phyloP scores from a whole-genome alignment of 305 asterid species.

The Ruellia speciosa region DNA sequence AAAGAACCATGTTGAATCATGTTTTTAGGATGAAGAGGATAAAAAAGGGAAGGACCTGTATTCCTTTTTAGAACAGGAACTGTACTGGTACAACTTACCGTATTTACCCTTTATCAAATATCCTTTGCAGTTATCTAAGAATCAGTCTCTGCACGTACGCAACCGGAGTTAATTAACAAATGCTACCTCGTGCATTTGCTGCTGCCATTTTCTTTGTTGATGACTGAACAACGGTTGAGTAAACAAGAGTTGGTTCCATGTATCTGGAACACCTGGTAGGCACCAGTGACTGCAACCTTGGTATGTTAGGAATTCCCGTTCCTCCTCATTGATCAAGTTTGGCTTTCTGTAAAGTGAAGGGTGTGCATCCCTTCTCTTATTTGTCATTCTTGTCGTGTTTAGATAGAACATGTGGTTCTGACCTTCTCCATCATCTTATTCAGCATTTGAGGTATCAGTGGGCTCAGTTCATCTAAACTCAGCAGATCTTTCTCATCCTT shows the following conservation, averaged over 20 bases:
- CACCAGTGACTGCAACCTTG: slow-evolving; percentile 46
- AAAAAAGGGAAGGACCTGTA: too few species aligned
- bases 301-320: slow-evolving; percentile 16
- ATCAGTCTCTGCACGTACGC: too few species aligned
- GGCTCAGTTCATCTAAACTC: slow-evolving; percentile 23
- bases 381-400: slow-evolving; percentile 33
- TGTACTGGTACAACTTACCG: too few species aligned
- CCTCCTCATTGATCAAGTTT: slow-evolving; percentile 33
- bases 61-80: too few species aligned
- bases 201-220: slow-evolving; percentile 22
- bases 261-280: slow-evolving; percentile 39
- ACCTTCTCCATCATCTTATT: slow-evolving; percentile 22
- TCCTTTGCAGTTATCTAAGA: too few species aligned
- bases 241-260: slow-evolving; percentile 34
- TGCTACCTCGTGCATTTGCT: slow-evolving; percentile 2
- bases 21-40: too few species aligned
- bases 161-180: not conserved
- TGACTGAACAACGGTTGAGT: slow-evolving; percentile 31
- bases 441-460: slow-evolving; percentile 37
- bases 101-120: too few species aligned
- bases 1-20: too few species aligned
- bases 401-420: slow-evolving; percentile 21
- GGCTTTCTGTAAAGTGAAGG: slow-evolving; percentile 36
- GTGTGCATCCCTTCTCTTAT: slow-evolving; percentile 34
- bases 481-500: slow-evolving; percentile 24